Percentiles rank a stretch among this genome's conserved stretches.
phyloP scores from a whole-genome alignment of 345 rosid species.

The Citrus trifoliata region DNA sequence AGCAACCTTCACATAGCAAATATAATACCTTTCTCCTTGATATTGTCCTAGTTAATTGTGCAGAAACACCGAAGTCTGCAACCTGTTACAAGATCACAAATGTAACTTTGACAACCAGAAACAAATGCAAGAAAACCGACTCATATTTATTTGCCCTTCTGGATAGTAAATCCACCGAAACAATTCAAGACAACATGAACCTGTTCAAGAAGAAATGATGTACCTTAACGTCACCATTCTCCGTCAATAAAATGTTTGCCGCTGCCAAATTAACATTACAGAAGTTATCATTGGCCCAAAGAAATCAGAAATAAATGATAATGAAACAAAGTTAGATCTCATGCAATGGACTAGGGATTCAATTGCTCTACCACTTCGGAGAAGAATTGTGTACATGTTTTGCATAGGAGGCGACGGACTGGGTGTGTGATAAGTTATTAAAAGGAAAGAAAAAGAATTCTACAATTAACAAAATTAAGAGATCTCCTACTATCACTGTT shows the following conservation, averaged over 20 bases:
- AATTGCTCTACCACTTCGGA: not conserved
- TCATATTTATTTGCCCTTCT: conserved; percentile 1
- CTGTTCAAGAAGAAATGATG: conserved; percentile 12
- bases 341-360: not conserved
- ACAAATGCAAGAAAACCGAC: conserved; percentile 5
- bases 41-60: conserved; percentile 96
- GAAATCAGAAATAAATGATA: not conserved
- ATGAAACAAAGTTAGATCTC: not conserved
- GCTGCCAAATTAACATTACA: conserved; percentile 53
- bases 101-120: conserved; percentile 22
- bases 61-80: conserved; percentile 99
- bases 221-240: conserved; percentile 99
- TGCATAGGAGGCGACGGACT: not conserved
- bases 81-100: conserved; percentile 54
- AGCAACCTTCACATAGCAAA: conserved; percentile 16
- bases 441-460: not conserved
- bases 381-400: not conserved
- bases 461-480: not conserved
- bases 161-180: conserved; percentile 6
- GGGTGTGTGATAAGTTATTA: not conserved
- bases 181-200: not conserved
- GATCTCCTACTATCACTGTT: not conserved
- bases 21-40: conserved; percentile 91
- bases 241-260: conserved; percentile 89
- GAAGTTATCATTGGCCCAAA: conserved; percentile 26